Conservation (phyloP, 495 filamentous ascomycete genomes). For the Bryoglossum gracile region DNA sequence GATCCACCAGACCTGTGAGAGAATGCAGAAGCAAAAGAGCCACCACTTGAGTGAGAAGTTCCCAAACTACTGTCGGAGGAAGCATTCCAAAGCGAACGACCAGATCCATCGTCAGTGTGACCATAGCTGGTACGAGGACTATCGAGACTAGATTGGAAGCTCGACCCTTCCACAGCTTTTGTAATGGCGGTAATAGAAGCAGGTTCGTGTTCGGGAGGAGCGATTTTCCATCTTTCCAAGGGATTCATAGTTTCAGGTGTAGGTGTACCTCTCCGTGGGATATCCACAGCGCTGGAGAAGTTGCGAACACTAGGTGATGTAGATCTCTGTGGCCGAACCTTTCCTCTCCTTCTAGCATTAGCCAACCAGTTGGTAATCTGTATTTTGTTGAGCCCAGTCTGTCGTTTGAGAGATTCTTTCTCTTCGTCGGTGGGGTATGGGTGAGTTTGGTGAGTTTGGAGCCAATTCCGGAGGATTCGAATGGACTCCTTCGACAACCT, state of each 20-base stretch:
- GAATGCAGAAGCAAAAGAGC: slow-evolving; percentile 66
- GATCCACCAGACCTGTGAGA: slow-evolving; percentile 62
- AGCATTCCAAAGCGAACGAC: slow-evolving; percentile 57
- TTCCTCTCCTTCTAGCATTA: slow-evolving; percentile 72
- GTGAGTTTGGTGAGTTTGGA: slow-evolving; percentile 63
- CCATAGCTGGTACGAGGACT: slow-evolving; percentile 39
- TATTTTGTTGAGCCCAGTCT: slow-evolving; percentile 64
- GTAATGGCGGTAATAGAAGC: slow-evolving; percentile 73
- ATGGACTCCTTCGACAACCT: slow-evolving; percentile 67
- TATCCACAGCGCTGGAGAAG: slow-evolving; percentile 56
- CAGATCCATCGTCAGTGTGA: slow-evolving; percentile 59
- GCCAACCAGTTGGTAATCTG: slow-evolving; percentile 86
- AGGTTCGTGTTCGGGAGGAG: slow-evolving; percentile 81
- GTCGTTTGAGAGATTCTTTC: slow-evolving; percentile 62
- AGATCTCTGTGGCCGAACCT: slow-evolving; percentile 53
- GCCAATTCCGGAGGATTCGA: slow-evolving; percentile 71
- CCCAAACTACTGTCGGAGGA: slow-evolving; percentile 68
- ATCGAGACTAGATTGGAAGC: slow-evolving; percentile 37
- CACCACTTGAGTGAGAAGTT: slow-evolving; percentile 59
- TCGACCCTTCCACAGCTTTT: slow-evolving; percentile 59
- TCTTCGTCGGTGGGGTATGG: slow-evolving; percentile 79
- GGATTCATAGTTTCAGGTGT: slow-evolving; percentile 65
- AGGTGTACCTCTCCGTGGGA: slow-evolving; percentile 44
- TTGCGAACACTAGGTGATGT: slow-evolving; percentile 48
- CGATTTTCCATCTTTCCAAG: slow-evolving; percentile 78